Evolutionary conservation across 2,329 filamentous ascomycete genomes (phyloP).

Genomic region (Fusarium compactum): DNA sequence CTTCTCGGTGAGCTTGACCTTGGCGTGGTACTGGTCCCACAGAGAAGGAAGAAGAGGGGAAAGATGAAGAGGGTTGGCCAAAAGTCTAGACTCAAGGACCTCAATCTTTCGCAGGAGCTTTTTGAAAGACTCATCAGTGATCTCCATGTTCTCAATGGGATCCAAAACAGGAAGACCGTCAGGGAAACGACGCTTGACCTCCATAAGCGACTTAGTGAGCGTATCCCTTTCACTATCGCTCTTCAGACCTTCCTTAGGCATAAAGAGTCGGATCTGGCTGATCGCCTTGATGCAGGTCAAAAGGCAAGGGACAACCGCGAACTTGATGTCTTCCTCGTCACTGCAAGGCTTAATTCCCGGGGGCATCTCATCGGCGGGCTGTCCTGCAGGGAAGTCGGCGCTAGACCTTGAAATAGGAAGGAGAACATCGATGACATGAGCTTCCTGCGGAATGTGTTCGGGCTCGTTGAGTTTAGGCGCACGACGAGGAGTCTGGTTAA

Average conservation of each 20-base stretch:
- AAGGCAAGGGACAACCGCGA: slow-evolving; percentile 76
- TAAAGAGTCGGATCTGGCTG: slow-evolving; percentile 83
- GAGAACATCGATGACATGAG: slow-evolving; percentile 85
- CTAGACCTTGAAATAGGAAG: slow-evolving; percentile 69
- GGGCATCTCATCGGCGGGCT: slow-evolving; percentile 61
- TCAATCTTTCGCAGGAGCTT: slow-evolving; percentile 95
- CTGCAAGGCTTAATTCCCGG: slow-evolving; percentile 66
- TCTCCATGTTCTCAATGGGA: slow-evolving; percentile 96
- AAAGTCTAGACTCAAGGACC: slow-evolving; percentile 88
- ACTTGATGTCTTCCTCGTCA: slow-evolving; percentile 49
- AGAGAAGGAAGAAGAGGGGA: slow-evolving; percentile 85
- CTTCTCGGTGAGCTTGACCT: slow-evolving; percentile 79
- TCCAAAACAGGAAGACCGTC: slow-evolving; percentile 92
- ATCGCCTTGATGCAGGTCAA: slow-evolving; percentile 88
- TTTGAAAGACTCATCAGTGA: slow-evolving; percentile 93
- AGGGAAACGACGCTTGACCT: slow-evolving; percentile 88
- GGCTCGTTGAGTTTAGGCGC: slow-evolving; percentile 75
- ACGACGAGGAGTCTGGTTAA: slow-evolving; percentile 77
- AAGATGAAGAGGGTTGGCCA: slow-evolving; percentile 91
- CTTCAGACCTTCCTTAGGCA: slow-evolving; percentile 79
- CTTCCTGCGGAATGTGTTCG: slow-evolving; percentile 79
- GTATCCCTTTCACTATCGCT: slow-evolving; percentile 73
- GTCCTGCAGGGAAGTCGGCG: slow-evolving; percentile 57
- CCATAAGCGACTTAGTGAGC: slow-evolving; percentile 77
- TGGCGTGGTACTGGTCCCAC: slow-evolving; percentile 87